Base-by-base conservation (phyloP, 805 yeast genomes). In the Tetrapisispora arboricola region DNA sequence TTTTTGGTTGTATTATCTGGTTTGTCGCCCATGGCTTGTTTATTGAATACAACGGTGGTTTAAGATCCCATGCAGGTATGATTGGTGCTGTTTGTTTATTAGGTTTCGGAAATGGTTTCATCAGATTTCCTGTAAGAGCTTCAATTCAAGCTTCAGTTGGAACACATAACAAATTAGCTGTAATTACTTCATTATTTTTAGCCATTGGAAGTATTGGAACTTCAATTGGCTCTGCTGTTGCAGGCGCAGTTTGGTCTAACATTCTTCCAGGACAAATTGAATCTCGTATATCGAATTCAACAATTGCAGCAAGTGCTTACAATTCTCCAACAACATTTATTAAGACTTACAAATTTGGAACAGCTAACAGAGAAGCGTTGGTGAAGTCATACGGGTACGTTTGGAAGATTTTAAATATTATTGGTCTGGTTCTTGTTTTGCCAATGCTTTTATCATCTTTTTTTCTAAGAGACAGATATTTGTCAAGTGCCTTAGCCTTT, bases 31-130 rank as follows among this genome's bases (percentile, higher is more conserved):
- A 74, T 58, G 87, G 85, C 39, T 49, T 82, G 30, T 63, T 81
- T 47, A 63, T 71, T 44, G 68, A 67, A 43, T 81, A 55, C 63
- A 68, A 86, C 55, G 76, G 78, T 32, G 67, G 60, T 40, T 59
- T 62, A 31, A 55, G 60, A 31, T 67, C 76, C 16, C 62, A 66
- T 38, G 49, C 67, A 32, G 87, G 86, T 48, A 66, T 80, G 42
- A 75, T 82, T 55, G 87, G 80, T 12, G 73, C 80, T 4, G 67
- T 75, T 47, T 72, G 79, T 54, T 54, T 81, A 15, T 58, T 78
- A 47, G 88, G 88, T 49, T 70, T 82, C 43, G 87, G 85, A 50
- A 83, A 83, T 36, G 84, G 84, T n/a, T 73, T 80, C 57, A 77
- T 80, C 65, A 76, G 84, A n/a, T 78, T 77, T 52, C 69, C 80